phyloP scores from a whole-genome alignment of 2,329 filamentous ascomycete genomes.

The Hypoxylon sp. region DNA sequence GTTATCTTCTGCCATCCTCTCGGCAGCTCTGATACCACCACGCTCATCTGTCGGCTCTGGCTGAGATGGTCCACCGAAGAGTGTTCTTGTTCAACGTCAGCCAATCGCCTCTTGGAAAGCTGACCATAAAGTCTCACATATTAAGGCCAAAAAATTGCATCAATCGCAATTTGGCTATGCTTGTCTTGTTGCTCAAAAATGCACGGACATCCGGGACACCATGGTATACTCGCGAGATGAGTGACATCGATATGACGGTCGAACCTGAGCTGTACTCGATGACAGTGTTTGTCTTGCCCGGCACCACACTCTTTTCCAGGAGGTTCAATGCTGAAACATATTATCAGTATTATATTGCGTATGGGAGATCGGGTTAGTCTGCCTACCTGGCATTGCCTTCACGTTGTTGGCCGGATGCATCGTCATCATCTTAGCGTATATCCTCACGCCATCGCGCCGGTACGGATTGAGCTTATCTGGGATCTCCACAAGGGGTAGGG shows the following conservation, averaged over 20 bases:
- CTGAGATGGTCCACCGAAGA: conserved; percentile 72
- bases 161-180: conserved; percentile 65
- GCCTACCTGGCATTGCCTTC: conserved; percentile 71
- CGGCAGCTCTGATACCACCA: conserved; percentile 66
- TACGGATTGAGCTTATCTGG: conserved; percentile 71
- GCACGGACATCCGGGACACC: conserved; percentile 67
- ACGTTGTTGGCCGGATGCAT: conserved; percentile 76
- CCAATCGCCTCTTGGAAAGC: background rate
- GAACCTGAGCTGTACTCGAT: conserved; percentile 75
- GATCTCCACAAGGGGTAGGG: conserved; percentile 73
- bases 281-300: conserved; percentile 64
- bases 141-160: conserved; percentile 73
- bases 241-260: conserved; percentile 72
- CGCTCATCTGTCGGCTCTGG: conserved; percentile 68
- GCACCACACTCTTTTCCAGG: conserved; percentile 59
- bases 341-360: conserved; percentile 10
- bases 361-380: background rate
- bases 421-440: conserved; percentile 77
- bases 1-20: conserved; percentile 59
- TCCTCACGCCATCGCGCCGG: conserved; percentile 69
- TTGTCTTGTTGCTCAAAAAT: conserved; percentile 72
- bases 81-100: conserved; percentile 55
- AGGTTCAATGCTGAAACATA: conserved; percentile 63
- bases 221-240: conserved; percentile 67
- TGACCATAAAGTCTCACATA: conserved; percentile 56